Evolutionary conservation across 805 yeast genomes (phyloP), one percentile per base, ranked within the genome.

Genomic region (Candida lessepsii): DNA sequence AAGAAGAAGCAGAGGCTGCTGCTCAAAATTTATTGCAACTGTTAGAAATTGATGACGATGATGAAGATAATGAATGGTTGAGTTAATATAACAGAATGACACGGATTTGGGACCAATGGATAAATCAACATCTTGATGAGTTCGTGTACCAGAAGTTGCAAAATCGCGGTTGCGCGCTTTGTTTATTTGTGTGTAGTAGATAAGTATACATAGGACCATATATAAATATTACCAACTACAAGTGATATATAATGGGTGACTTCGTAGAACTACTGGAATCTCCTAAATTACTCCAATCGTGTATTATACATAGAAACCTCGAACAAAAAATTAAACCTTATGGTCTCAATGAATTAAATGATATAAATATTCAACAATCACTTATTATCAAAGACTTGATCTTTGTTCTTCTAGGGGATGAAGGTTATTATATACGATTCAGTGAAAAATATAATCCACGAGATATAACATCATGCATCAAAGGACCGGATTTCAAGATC

Each of bases 401-500:
- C 15, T 74, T 73, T 50, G 82, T 86, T 1, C 57, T 93, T 10
- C 50, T 80, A 23, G 95, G 95, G 0, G 60, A 73, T 19, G 96
- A 89, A 57, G 97, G 97, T 0, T 69, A 71, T 15, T 87, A 84
- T 53, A 77, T 91, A 25, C 67, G 89, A 31, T 87, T 75, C 54
- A 73, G 81, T 23, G 83, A 78, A 30, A 67, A 71, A 15, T 86
- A 76, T 53, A 76, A 79, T 50, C 80, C 81, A 0, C 42, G 45
- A 0, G 55, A 61, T 24, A 37, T 52, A 8, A 65, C 61, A 10
- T 67, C 72, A 24, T 57, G 74, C 31, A 60, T 83, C 3, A 57
- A 57, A 10, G 95, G 95, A 0, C 95, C 96, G 1, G 91, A 83
- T 44, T 89, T 75, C 59, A 73, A 78, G 46, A 75, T 88, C 18